Evolutionary conservation across 1,284 basidiomycete genomes (phyloP), one percentile per base, ranked within the genome.

Genomic region (Melanopsichium pennsylvanicum): DNA sequence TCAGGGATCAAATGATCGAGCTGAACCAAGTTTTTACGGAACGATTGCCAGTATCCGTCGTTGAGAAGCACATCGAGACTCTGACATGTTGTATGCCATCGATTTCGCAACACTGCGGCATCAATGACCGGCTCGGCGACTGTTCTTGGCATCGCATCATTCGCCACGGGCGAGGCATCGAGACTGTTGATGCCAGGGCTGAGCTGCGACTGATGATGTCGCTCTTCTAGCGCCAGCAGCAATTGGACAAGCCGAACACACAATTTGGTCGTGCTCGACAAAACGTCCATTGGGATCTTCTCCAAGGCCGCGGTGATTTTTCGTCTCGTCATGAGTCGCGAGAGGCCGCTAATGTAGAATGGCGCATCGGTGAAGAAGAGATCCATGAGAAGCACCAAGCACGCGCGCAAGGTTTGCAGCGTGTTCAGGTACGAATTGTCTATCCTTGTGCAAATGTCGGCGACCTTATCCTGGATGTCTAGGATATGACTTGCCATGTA

Each of bases 401-500:
- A 67, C 8, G 57, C 63, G 13, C 63, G 63, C 32, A 67, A 22
- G 16, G 52, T 52, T 38, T 67, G 63, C 21, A 57, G 44, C 19
- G 49, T 61, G 21, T 31, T 48, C 19, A 67, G 43, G 11, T 56
- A 37, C 21, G 31, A 38, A 16, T 61, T 61, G 48, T 67, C 57
- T 2, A 57, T 36, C 6, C 44, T 39, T 7, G 44, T 38, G 32
- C 47, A 49, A 10, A 61, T 43, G 21, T 51, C 37, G 12, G 40
- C 22, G 15, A 67, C 63, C 40, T 61, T 67, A 26, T 57, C 63
- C 44, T 67, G 57, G 27, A 67, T 67, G 25, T 61, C 52, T 15
- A 67, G 58, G 11, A 67, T 54, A 13, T 67, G 63, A 23, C 46
- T 60, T 7, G 57, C 46, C 57, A 67, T 61, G 43, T 56, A 67